Evolutionary conservation across 768 basidiomycete species (phyloP).

Genomic region (Mycena vitilis): DNA sequence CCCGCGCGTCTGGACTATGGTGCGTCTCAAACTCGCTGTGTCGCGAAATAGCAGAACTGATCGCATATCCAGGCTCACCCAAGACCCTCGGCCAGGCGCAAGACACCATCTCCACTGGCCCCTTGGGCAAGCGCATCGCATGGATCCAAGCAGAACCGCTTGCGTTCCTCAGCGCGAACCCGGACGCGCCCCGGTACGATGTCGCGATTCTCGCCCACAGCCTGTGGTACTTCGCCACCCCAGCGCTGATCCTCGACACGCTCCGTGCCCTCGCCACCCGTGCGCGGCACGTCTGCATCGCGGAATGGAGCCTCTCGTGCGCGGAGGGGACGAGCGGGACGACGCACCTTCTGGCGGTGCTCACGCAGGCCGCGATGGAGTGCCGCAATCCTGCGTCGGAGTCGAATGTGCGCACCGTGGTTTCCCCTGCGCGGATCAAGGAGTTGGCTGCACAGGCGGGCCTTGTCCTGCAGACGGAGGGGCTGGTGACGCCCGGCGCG

Average conservation of each 20-base stretch:
- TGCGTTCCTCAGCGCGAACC: conserved; percentile 39
- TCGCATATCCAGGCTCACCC: conserved; percentile 42
- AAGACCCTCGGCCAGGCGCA: conserved; percentile 53
- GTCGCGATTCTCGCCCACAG: conserved; percentile 49
- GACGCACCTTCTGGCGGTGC: conserved; percentile 50
- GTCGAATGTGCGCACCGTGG: conserved; percentile 51
- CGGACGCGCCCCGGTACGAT: conserved; percentile 41
- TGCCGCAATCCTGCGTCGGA: conserved; percentile 42
- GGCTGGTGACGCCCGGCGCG: conserved; percentile 37
- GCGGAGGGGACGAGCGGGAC: conserved; percentile 32
- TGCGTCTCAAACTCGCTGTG: conserved; percentile 11
- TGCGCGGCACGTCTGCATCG: conserved; percentile 44
- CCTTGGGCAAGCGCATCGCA: conserved; percentile 48
- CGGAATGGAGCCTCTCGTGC: conserved; percentile 48
- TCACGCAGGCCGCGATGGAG: conserved; percentile 51
- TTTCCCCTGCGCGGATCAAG: conserved; percentile 47
- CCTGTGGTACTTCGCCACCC: conserved; percentile 55
- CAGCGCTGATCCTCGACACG: conserved; percentile 42
- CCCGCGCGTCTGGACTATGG: conserved; percentile 52
- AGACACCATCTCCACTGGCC: conserved; percentile 41
- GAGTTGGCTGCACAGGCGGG: conserved; percentile 41
- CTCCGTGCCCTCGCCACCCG: conserved; percentile 42
- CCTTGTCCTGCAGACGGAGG: conserved; percentile 38
- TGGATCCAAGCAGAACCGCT: conserved; percentile 47
- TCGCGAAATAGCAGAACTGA: not conserved